These are phyloP conservation scores for Dictyostelium firmibasis DNA, from an alignment of 78 protist species.

Conservation along the genomic window DNA sequence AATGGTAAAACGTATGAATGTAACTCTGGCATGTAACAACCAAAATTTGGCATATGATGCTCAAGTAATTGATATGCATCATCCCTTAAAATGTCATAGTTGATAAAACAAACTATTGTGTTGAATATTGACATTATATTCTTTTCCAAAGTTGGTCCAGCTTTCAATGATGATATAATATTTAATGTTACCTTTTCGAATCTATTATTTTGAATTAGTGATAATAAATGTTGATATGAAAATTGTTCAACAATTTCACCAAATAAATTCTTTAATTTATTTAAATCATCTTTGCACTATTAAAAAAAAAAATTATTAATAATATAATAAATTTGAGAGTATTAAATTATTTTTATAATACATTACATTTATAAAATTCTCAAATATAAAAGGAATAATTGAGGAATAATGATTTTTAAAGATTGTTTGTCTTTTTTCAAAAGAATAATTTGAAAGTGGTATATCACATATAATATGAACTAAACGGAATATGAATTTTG, in stretches of 20 bases:
- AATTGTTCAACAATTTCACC: constrained; percentile 20
- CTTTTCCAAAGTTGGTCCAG: constrained; percentile 5
- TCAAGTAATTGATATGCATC: constrained; percentile 15
- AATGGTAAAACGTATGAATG: constrained; percentile 2
- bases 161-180: neutral
- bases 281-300: constrained; percentile 5
- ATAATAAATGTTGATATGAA: constrained; percentile 17
- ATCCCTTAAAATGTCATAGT: neutral
- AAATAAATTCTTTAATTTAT: constrained; percentile 4
- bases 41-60: neutral
- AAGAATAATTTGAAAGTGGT: constrained; percentile 10
- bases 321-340: no score
- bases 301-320: neutral
- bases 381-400: constrained; percentile 13
- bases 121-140: constrained; percentile 14
- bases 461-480: constrained; percentile 12
- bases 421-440: constrained; percentile 4
- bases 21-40: neutral
- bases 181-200: constrained; percentile 1
- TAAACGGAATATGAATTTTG: constrained; percentile 2
- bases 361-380: neutral
- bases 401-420: constrained; percentile 12
- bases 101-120: constrained; percentile 15
- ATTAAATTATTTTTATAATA: neutral
- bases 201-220: constrained; percentile 11